Conservation (phyloP, 2,329 filamentous ascomycete species). For the Aspergillus sp. region DNA sequence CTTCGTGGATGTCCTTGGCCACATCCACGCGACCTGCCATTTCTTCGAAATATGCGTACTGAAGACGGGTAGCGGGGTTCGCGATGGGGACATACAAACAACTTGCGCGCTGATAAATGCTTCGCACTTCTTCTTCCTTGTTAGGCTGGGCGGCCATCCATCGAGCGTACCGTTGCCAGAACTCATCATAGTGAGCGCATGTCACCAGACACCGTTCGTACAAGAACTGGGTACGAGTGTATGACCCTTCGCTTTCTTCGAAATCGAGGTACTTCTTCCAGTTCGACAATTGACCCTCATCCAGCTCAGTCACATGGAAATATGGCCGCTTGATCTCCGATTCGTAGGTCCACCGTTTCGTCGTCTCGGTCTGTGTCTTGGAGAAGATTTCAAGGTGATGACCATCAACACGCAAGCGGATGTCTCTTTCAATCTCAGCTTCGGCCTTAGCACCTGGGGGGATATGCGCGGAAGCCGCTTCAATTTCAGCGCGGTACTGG, state of each 20-base stretch:
- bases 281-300: slow-evolving; percentile 74
- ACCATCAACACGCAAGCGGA: slow-evolving; percentile 71
- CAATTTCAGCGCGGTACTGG: slow-evolving; percentile 65
- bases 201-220: slow-evolving; percentile 93
- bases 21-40: slow-evolving; percentile 68
- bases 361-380: slow-evolving; percentile 77
- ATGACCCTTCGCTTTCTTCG: slow-evolving; percentile 79
- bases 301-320: slow-evolving; percentile 91
- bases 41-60: slow-evolving; percentile 95
- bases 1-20: slow-evolving; percentile 75
- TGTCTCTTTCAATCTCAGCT: slow-evolving; percentile 72
- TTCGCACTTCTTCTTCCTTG: slow-evolving; percentile 84
- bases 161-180: slow-evolving; percentile 93
- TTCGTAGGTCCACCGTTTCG: slow-evolving; percentile 90
- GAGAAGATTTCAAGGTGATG: slow-evolving; percentile 76
- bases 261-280: slow-evolving; percentile 97
- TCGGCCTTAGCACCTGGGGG: slow-evolving; percentile 52
- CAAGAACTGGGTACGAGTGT: slow-evolving; percentile 66
- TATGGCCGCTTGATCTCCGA: slow-evolving; percentile 92
- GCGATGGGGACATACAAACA: slow-evolving; percentile 82
- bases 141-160: slow-evolving; percentile 80
- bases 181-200: slow-evolving; percentile 91
- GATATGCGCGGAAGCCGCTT: slow-evolving; percentile 43
- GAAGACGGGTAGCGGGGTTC: slow-evolving; percentile 72
- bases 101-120: slow-evolving; percentile 82